phyloP scores from a whole-genome alignment of 345 rosid genomes.

The Aquilaria sinensis region DNA sequence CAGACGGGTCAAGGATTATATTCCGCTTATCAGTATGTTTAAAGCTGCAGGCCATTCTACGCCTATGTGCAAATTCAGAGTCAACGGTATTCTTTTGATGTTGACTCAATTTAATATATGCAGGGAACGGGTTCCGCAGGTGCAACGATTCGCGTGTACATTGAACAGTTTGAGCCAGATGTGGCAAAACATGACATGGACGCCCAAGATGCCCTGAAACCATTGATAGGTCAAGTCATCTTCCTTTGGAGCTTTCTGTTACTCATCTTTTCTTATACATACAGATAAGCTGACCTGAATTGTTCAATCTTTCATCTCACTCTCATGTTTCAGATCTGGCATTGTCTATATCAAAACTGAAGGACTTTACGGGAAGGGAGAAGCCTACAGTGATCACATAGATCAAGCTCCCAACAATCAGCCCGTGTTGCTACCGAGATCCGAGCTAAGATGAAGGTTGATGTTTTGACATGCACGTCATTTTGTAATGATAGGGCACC shows the following conservation, averaged over 20 bases:
- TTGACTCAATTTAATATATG: slow-evolving; percentile 6
- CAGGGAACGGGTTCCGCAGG: slow-evolving; percentile 98
- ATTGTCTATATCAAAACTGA: slow-evolving; percentile 75
- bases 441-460: slow-evolving; percentile 21
- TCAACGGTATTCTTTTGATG: slow-evolving; percentile 2
- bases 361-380: slow-evolving; percentile 88
- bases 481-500: slow-evolving; percentile 18
- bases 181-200: slow-evolving; percentile 79
- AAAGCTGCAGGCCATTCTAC: neutral
- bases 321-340: slow-evolving; percentile 61
- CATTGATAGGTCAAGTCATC: slow-evolving; percentile 60
- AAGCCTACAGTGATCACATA: slow-evolving; percentile 94
- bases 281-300: neutral
- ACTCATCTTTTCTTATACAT: slow-evolving; percentile 11
- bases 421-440: slow-evolving; percentile 8
- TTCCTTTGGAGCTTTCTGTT: slow-evolving; percentile 4
- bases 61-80: no score
- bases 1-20: slow-evolving; percentile 87
- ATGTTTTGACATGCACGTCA: slow-evolving; percentile 8
- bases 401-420: slow-evolving; percentile 3
- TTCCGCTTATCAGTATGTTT: slow-evolving; percentile 75
- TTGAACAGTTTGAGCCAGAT: slow-evolving; percentile 80
- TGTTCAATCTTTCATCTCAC: neutral
- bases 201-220: slow-evolving; percentile 82
- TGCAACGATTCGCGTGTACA: slow-evolving; percentile 78